Evolutionary conservation across 352 stramenopile genomes (phyloP), one percentile per base, ranked within the genome.

Genomic region (Phytopythium cucurbitacearum): DNA sequence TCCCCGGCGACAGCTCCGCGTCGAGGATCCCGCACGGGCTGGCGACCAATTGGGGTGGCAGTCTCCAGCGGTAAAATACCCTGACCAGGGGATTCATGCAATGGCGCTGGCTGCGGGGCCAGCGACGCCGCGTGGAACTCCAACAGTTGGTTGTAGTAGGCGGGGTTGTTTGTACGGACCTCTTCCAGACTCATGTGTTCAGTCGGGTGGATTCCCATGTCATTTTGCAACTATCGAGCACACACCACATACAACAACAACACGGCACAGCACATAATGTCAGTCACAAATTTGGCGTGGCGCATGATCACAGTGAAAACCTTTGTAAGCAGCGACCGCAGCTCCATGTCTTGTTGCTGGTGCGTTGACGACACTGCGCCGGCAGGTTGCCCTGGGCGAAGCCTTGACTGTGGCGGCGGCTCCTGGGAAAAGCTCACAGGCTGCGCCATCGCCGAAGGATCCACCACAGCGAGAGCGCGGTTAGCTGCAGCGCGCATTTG

Each of bases 141-240:
- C 44, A 91, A 66, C 50, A 94, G 69, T 56, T 92, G 73, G 44
- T 78, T 81, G 59, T 94, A 94, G 69, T 88, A 91, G 40, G 79
- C 78, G 12, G 85, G 82, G 59, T 94, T 93, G 67, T 91, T 81
- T 35, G 78, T 70, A n/a, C 82, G 80, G 57, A 94, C 85, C 76
- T 94, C 79, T 56, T 94, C 85, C 34, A 94, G 67, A 50, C 76
- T 83, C 70, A 94, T 83, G 64, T 94, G 85, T 57, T 92, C 73
- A 1, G 82, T 91, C 43, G 85, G 85, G 56, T 94, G 85, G 51
- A 94, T 91, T 3, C 73, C 78, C 79, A 93, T 91, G 41, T 94
- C 85, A 44, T 92, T 94, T 62, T 94, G 85, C 32, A 94, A 64
- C 60, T 79, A 44, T 32, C 9, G 33, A 39, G 28, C 40, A 45